Evolutionary conservation across 768 basidiomycete genomes (phyloP), one percentile per base, ranked within the genome.

Genomic region (Serendipita sp.): DNA sequence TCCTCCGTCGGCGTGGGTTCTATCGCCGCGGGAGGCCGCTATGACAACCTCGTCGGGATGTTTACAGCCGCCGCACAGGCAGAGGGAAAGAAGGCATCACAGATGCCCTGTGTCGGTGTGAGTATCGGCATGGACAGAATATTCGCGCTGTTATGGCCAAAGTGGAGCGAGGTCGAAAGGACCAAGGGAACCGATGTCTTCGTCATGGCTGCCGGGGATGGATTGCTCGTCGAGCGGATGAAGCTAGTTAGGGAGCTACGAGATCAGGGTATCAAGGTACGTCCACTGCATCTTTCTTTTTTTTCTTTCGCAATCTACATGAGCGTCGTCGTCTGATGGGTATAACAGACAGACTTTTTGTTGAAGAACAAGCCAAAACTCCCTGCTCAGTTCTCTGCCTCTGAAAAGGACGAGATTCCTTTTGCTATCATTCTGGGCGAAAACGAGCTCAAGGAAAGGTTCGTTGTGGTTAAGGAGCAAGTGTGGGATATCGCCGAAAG

Each of bases 1-100:
- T n/a, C n/a, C n/a, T 81, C 85, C 67, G 84, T 98, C 42, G 96
- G 96, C 20, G 92, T 98, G 2, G 96, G 96, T n/a, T 96, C 93
- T 14, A 95, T 99, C 71, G 96, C 94, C n/a, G 96, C 90, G 1
- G 96, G 96, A 11, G 96, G 96, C 7, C 81, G 96, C 34, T 99
- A 99, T 73, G 96, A 98, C 75, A 84, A 85, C 61, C 86, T 99
- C 24, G 95, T 99, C 0, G 86, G 89, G 31, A 82, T 92, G 77
- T 96, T 99, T 77, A 79, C 82, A n/a, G 77, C 84, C 0, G 86
- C 87, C 0, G 85, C 82, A 1, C 83, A 84, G 60, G 81, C 82
- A 28, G 90, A 88, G 76, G 69, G 69, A 11, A 82, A 82, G 70
- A 69, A 66, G 53, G 77, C 78, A 1, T 71, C 78, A 9, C 74